Conservation (phyloP, 2,329 filamentous ascomycete genomes). For the Ophiocordyceps camponoti-floridani region DNA sequence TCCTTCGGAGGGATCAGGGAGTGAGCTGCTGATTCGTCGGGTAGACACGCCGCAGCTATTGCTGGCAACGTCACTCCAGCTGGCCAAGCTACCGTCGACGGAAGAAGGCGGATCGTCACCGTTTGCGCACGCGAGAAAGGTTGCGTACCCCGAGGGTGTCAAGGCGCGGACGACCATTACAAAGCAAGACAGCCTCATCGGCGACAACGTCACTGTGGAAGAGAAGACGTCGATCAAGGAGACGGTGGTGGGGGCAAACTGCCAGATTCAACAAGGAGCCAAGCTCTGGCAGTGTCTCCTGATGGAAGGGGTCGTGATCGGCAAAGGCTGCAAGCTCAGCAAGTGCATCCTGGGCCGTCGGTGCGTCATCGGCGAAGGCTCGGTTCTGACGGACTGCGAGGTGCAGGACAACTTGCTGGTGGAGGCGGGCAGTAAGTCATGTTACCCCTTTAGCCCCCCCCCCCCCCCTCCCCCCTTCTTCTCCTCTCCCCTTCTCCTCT, state of each 20-base stretch:
- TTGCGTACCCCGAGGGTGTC: constrained; percentile 69
- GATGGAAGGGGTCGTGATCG: constrained; percentile 82
- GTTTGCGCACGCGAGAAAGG: constrained; percentile 61
- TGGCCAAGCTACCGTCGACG: constrained; percentile 65
- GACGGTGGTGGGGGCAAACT: constrained; percentile 71
- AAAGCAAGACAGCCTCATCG: constrained; percentile 64
- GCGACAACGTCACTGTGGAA: constrained; percentile 75
- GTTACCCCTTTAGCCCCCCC: not conserved
- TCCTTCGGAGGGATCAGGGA: constrained; percentile 24
- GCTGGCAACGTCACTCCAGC: constrained; percentile 62
- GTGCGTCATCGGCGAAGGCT: constrained; percentile 67
- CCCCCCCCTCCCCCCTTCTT: not conserved
- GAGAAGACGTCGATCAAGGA: constrained; percentile 89
- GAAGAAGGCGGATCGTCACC: constrained; percentile 50
- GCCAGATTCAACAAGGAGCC: constrained; percentile 71
- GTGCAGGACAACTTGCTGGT: constrained; percentile 80
- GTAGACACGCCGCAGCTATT: constrained; percentile 78
- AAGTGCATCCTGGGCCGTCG: constrained; percentile 73
- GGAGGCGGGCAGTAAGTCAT: constrained; percentile 51
- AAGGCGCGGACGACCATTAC: constrained; percentile 69
- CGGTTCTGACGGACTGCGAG: constrained; percentile 72
- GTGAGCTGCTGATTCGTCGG: constrained; percentile 56
- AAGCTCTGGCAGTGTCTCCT: constrained; percentile 74
- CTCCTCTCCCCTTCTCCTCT: not conserved
- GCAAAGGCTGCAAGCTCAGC: constrained; percentile 67